Evolutionary conservation across 345 rosid genomes (phyloP), one percentile per base, ranked within the genome.

Genomic region (Camelina laxa): DNA sequence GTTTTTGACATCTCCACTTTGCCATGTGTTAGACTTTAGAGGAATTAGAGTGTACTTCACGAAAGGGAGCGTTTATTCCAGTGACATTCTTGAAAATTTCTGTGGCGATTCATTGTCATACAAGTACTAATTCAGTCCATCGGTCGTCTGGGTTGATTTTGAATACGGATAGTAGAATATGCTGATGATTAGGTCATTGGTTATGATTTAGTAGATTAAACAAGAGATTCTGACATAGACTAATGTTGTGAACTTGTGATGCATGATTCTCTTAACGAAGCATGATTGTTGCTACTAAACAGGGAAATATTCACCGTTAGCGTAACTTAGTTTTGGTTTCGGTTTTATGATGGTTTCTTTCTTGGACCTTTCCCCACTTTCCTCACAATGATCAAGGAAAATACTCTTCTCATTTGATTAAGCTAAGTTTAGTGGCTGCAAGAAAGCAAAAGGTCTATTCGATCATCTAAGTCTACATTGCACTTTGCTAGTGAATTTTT

Each of bases 11-110:
- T 27, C n/a, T 2, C 16, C 6, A 16, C 39, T 45, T 16, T 67
- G 61, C 20, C 15, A 42, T 9, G 70, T 51, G 63, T 73, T 3
- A 60, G 49, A 51, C 42, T 50, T 72, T 39, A 42, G 58, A 21
- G 9, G 9, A 71, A 60, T 60, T 9, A 48, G 42, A 11, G 9
- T 3, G 12, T 49, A n/a, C n/a, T n/a, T 17, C 12, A 19, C 22
- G 54, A 49, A 17, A 19, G 49, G 50, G 4, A 45, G 9, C 9
- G 47, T 44, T n/a, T 45, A 6, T n/a, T 0, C 9, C 19, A 45
- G 50, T 45, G 17, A 16, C 9, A 5, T 5, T 42, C 47, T 42
- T 42, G n/a, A 14, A 45, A 9, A 45, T 15, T 0, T 6, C 17
- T 6, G 9, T 44, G 17, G 49, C n/a, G 49, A 6, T 45, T 45